A percentile compares a stretch with the other conserved stretches of the same genome.
phyloP scores from a whole-genome alignment of 139 green algal genomes.

The Eudorina sp. region DNA sequence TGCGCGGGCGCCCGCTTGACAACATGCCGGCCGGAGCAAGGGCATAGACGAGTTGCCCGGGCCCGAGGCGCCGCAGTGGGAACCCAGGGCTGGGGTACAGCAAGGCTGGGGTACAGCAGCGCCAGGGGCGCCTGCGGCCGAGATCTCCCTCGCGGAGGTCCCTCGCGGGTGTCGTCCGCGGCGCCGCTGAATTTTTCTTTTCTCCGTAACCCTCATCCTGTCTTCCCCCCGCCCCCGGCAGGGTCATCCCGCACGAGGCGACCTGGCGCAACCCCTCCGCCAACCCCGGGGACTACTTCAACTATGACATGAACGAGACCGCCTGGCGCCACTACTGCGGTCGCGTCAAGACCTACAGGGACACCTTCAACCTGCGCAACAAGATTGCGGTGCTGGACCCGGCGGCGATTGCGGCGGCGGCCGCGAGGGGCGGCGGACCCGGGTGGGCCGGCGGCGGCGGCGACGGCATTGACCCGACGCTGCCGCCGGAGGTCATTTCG shows the following conservation, averaged over 20 bases:
- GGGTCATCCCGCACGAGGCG: constrained; percentile 77
- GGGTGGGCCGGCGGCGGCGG: neutral
- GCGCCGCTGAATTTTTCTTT: neutral
- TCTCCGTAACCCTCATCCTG: too few relatives aligned
- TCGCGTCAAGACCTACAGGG: constrained; percentile 69
- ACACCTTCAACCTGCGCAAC: constrained; percentile 53
- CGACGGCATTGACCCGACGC: constrained; percentile 27
- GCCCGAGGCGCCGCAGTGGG: too few relatives aligned
- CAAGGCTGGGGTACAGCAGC: too few relatives aligned
- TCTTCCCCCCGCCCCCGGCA: constrained; percentile 34
- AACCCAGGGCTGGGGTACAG: too few relatives aligned
- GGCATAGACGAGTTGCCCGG: too few relatives aligned
- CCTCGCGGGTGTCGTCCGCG: too few relatives aligned
- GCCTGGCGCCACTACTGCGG: constrained; percentile 84
- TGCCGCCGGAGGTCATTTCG: constrained; percentile 62
- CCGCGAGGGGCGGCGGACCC: neutral
- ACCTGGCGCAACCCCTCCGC: constrained; percentile 80
- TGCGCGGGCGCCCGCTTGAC: too few relatives aligned
- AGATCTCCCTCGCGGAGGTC: too few relatives aligned
- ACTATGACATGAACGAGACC: constrained; percentile 83
- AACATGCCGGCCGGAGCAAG: too few relatives aligned
- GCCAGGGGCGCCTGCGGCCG: too few relatives aligned
- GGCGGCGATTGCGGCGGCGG: neutral
- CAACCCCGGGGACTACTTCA: constrained; percentile 89
- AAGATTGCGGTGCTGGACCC: constrained; percentile 49